Percentiles rank a stretch among this genome's conserved stretches.
These are phyloP conservation scores for Eucommia ulmoides DNA, from an alignment of 257 asterid species.

Conservation along the genomic window DNA sequence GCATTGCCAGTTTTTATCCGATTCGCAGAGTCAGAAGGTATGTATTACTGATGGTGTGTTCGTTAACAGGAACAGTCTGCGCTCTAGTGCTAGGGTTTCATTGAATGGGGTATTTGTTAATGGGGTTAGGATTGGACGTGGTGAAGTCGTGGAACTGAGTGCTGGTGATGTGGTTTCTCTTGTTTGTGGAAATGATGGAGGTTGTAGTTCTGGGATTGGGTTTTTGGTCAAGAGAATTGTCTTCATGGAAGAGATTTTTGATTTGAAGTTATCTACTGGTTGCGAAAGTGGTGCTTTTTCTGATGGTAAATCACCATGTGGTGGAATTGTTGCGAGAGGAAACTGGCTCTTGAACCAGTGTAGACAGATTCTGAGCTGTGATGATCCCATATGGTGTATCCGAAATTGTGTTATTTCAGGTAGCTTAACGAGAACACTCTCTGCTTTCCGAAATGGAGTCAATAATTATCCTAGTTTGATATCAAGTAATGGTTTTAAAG, in stretches of 20 bases:
- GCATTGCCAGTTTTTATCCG: conserved; percentile 55
- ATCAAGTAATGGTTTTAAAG: conserved; percentile 13
- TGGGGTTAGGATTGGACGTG: conserved; percentile 30
- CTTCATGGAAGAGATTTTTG: conserved; percentile 40
- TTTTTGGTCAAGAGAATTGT: conserved; percentile 47
- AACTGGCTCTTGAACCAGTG: conserved; percentile 38
- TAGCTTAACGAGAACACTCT: conserved; percentile 10
- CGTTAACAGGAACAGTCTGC: conserved; percentile 13
- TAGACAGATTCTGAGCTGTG: conserved; percentile 54
- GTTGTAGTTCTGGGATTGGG: conserved; percentile 32
- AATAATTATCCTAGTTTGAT: conserved; percentile 11
- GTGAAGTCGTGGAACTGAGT: conserved; percentile 36
- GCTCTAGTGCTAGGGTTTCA: conserved; percentile 36
- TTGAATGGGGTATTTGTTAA: conserved; percentile 63
- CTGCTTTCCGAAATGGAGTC: conserved; percentile 11
- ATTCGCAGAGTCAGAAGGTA: conserved; percentile 37
- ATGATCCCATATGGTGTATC: conserved; percentile 50
- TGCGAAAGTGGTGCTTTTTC: conserved; percentile 6
- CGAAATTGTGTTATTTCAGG: conserved; percentile 21
- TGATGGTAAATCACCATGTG: conserved; percentile 12
- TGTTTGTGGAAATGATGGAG: conserved; percentile 29
- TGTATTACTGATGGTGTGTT: conserved; percentile 53
- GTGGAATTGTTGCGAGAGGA: conserved; percentile 24
- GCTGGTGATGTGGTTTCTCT: conserved; percentile 66
- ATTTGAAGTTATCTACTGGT: conserved; percentile 13